These are phyloP conservation scores for Phytophthora litchii DNA, from an alignment of 352 stramenopile species.

Conservation along the genomic window DNA sequence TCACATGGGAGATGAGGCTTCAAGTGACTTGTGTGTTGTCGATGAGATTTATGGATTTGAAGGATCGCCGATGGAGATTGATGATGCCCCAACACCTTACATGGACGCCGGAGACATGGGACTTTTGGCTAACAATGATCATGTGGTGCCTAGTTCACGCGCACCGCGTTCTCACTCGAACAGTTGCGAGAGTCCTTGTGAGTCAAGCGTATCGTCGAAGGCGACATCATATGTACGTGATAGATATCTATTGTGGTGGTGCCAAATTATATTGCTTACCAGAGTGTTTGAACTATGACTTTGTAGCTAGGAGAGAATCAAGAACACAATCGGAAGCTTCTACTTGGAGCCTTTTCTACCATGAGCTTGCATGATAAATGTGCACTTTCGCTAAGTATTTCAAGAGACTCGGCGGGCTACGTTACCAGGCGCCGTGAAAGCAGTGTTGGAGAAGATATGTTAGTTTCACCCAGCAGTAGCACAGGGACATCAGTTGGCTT, in stretches of 20 bases:
- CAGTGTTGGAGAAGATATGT: constrained; percentile 60
- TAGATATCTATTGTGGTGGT: background rate
- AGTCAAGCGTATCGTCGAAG: constrained; percentile 33
- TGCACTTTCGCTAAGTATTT: constrained; percentile 81
- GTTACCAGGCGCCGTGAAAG: constrained; percentile 52
- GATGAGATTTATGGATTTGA: constrained; percentile 35
- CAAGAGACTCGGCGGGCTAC: constrained; percentile 48
- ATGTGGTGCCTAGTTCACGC: background rate
- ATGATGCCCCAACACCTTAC: constrained; percentile 47
- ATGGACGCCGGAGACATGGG: constrained; percentile 46
- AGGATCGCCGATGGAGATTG: constrained; percentile 57
- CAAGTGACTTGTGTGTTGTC: constrained; percentile 11
- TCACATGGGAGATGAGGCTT: constrained; percentile 39
- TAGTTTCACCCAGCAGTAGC: constrained; percentile 30
- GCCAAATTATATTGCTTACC: constrained; percentile 6
- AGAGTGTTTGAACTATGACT: constrained; percentile 1
- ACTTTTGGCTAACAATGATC: constrained; percentile 29
- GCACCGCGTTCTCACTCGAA: constrained; percentile 30
- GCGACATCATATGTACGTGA: constrained; percentile 56
- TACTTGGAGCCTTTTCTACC: constrained; percentile 85
- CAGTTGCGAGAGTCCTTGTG: constrained; percentile 42
- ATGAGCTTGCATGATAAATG: constrained; percentile 92
- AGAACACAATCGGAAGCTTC: constrained; percentile 82
- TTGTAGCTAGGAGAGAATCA: constrained; percentile 72
- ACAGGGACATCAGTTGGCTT: constrained; percentile 33